A percentile compares a stretch with the other conserved stretches of the same genome.
These are phyloP conservation scores for Diaporthe destruens DNA, from an alignment of 2,329 filamentous ascomycete species.

Conservation along the genomic window DNA sequence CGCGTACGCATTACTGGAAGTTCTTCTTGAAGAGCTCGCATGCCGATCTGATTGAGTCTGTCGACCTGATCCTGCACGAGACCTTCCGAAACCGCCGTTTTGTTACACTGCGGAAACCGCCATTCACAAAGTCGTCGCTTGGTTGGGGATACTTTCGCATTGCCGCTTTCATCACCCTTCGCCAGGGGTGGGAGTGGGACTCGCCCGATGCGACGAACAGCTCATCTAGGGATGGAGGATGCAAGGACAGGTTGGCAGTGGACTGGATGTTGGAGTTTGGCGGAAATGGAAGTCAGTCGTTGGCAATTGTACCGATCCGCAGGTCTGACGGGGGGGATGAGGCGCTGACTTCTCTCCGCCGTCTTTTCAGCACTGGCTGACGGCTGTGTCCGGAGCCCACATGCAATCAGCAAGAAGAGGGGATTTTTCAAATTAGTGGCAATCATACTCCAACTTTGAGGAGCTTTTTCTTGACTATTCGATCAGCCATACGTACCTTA, in stretches of 20 bases:
- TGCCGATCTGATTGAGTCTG: slow-evolving; percentile 24
- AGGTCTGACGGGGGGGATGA: not conserved
- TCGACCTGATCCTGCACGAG: slow-evolving; percentile 32
- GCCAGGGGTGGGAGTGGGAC: slow-evolving; percentile 32
- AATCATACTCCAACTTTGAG: too few species aligned
- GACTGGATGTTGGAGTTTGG: slow-evolving; percentile 16
- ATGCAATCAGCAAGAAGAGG: too few species aligned
- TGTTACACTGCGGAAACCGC: slow-evolving; percentile 26
- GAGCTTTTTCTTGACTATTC: too few species aligned
- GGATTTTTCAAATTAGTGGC: too few species aligned
- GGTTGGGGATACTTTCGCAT: slow-evolving; percentile 32
- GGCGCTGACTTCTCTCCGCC: not conserved
- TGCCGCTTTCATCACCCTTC: slow-evolving; percentile 26
- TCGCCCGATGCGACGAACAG: slow-evolving; percentile 2
- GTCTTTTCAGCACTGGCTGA: not conserved
- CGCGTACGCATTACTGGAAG: slow-evolving; percentile 15
- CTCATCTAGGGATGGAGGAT: not conserved
- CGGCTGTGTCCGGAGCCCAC: too few species aligned
- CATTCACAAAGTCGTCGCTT: slow-evolving; percentile 29
- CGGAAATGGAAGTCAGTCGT: not conserved
- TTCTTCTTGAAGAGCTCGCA: slow-evolving; percentile 26
- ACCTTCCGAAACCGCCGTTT: slow-evolving; percentile 18
- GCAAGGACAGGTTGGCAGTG: slow-evolving; percentile 18
- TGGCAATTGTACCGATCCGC: not conserved
- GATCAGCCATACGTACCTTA: too few species aligned